These are phyloP conservation scores for Magnaporthales sp. DNA, from an alignment of 2,329 filamentous ascomycete genomes.

Conservation along the genomic window DNA sequence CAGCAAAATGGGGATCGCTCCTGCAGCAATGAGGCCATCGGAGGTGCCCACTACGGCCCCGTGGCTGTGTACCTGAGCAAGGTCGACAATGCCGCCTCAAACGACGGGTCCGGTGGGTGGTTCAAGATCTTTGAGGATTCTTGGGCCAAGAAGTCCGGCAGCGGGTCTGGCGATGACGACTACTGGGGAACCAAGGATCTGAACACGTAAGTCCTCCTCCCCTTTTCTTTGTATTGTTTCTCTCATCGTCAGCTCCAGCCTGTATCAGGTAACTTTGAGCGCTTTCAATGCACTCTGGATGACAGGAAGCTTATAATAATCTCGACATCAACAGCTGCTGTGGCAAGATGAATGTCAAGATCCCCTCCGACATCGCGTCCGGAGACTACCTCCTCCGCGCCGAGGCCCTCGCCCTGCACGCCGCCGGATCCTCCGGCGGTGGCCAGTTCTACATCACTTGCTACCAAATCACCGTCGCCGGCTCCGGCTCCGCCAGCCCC, in stretches of 20 bases:
- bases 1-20: slow-evolving; percentile 29
- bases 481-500: slow-evolving; percentile 15
- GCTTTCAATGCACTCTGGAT: background rate
- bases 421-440: slow-evolving; percentile 18
- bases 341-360: slow-evolving; percentile 21
- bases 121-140: slow-evolving; percentile 38
- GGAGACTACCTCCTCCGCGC: slow-evolving; percentile 31
- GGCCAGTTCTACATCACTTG: slow-evolving; percentile 23
- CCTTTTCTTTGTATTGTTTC: background rate
- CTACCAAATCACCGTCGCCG: slow-evolving; percentile 18
- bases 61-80: slow-evolving; percentile 35
- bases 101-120: slow-evolving; percentile 29
- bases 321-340: slow-evolving; percentile 20
- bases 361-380: slow-evolving; percentile 14
- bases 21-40: slow-evolving; percentile 35
- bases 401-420: slow-evolving; percentile 34
- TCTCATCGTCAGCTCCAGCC: background rate
- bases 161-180: slow-evolving; percentile 24
- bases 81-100: slow-evolving; percentile 31
- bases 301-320: background rate
- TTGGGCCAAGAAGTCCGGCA: slow-evolving; percentile 19
- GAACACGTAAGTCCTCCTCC: background rate
- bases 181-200: slow-evolving; percentile 26
- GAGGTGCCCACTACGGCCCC: slow-evolving; percentile 38
- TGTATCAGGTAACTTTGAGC: background rate